Percentiles rank a stretch among this genome's conserved stretches.
phyloP scores from a whole-genome alignment of 768 basidiomycete species.

The Boletus pseudopeckii region DNA sequence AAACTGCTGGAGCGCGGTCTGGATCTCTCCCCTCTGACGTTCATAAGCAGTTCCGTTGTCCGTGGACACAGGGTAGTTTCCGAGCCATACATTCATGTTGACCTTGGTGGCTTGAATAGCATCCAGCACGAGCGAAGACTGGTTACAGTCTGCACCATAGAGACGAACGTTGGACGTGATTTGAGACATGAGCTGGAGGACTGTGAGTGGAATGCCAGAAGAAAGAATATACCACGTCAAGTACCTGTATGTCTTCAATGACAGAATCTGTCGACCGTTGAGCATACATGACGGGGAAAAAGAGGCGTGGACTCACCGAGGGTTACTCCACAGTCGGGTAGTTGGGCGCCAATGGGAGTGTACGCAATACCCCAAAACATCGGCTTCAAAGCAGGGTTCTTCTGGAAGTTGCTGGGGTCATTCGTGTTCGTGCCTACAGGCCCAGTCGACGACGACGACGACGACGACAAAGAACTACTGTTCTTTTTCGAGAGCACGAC shows the following conservation, averaged over 20 bases:
- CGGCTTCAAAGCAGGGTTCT: conserved; percentile 64
- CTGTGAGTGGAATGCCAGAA: conserved; percentile 4
- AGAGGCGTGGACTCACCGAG: conserved; percentile 28
- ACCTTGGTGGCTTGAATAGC: conserved; percentile 90
- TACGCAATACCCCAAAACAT: conserved; percentile 88
- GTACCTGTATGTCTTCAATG: conserved; percentile 69
- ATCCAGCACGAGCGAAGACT: conserved; percentile 76
- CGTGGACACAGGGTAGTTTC: conserved; percentile 59
- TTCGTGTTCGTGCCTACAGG: conserved; percentile 41
- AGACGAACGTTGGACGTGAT: conserved; percentile 77
- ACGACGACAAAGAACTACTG: conserved; percentile 26
- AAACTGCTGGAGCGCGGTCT: conserved; percentile 68
- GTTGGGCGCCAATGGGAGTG: conserved; percentile 70
- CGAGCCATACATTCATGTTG: conserved; percentile 75
- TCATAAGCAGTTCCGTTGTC: conserved; percentile 68
- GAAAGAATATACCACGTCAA: conserved; percentile 7
- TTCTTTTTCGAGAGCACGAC: conserved; percentile 59
- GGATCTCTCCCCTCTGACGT: conserved; percentile 67
- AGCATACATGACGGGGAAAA: not conserved
- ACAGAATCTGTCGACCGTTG: conserved; percentile 41
- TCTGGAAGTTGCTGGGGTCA: conserved; percentile 77
- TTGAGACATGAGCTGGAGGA: conserved; percentile 71
- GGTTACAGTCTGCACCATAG: conserved; percentile 88
- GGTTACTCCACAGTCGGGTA: conserved; percentile 64
- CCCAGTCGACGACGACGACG: conserved; percentile 11